Base-by-base conservation (phyloP, 345 rosid genomes). In the Fremontodendron californicum region DNA sequence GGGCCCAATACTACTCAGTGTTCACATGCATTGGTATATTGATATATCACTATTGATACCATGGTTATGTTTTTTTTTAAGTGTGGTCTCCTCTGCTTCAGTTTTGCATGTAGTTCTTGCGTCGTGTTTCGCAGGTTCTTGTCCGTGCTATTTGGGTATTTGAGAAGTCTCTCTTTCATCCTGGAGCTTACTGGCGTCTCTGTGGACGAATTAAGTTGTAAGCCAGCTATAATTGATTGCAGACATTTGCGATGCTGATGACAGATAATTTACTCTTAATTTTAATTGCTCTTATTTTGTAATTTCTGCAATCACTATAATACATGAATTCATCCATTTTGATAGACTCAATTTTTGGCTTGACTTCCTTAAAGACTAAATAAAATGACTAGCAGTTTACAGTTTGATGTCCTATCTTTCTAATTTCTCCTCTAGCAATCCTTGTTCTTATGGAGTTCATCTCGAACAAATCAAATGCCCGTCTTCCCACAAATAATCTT, bases 71-170 rank as follows among this genome's bases (percentile, higher is more conserved):
- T n/a, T n/a, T n/a, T 45, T 45, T 45, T 11, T 4, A 43, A 46
- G 4, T 46, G 51, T 15, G 15, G n/a, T 13, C 40, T 33, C 29
- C 65, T 18, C 21, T 61, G 72, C 51, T 49, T 33, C 21, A 25
- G 19, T 67, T 73, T 75, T 75, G 73, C 66, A 39, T 68, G 45
- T 82, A 75, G 42, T 58, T 33, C 21, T 73, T 85, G 75, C 75
- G 46, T 37, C 16, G 1, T 71, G 27, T 48, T 29, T 48, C 2
- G 43, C 60, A 95, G 99, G 85, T 93, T 52, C 97, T 95, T 71
- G 97, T 95, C 54, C 93, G 91, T 25, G 93, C 92, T 61, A 91
- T 95, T 31, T 95, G 98, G 98, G 98, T 95, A 45, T 92, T 95
- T 23, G 98, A 93, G 91, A 93, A 95, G 82, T 95, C 97, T 72